These are phyloP conservation scores for Pelargonium exstipulatum DNA, from an alignment of 441 rosid species.

Conservation along the genomic window DNA sequence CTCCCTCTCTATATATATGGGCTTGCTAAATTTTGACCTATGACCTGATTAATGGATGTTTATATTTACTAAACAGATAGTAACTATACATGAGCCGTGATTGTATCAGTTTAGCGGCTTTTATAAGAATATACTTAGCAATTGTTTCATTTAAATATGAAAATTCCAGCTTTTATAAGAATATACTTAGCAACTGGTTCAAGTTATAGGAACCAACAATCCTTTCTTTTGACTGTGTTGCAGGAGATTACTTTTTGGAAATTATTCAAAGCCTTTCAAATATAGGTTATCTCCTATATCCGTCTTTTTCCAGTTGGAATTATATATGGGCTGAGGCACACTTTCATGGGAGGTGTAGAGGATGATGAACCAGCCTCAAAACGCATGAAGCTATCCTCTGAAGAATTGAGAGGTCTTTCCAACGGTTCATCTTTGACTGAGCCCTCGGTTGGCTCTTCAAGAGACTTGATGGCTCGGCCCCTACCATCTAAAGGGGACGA, in stretches of 20 bases:
- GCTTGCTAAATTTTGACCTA: background rate
- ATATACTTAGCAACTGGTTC: background rate
- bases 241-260: slow-evolving; percentile 30
- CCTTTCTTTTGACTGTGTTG: slow-evolving; percentile 15
- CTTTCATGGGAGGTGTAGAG: slow-evolving; percentile 80
- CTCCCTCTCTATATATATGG: no score
- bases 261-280: slow-evolving; percentile 15
- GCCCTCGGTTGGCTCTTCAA: slow-evolving; percentile 32
- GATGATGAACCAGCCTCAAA: slow-evolving; percentile 66
- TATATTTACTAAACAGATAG: background rate
- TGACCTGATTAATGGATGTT: background rate
- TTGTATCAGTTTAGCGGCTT: background rate
- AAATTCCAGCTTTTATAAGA: background rate
- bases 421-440: slow-evolving; percentile 42
- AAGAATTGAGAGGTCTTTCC: slow-evolving; percentile 33
- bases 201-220: background rate
- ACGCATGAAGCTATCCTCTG: slow-evolving; percentile 47
- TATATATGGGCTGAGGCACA: slow-evolving; percentile 66
- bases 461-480: slow-evolving; percentile 58
- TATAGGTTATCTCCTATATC: slow-evolving; percentile 4
- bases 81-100: background rate
- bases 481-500: slow-evolving; percentile 44
- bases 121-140: background rate
- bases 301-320: slow-evolving; percentile 17
- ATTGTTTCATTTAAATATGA: background rate